Base-by-base conservation (phyloP, 306 rosid species). In the Quercus engelmannii region DNA sequence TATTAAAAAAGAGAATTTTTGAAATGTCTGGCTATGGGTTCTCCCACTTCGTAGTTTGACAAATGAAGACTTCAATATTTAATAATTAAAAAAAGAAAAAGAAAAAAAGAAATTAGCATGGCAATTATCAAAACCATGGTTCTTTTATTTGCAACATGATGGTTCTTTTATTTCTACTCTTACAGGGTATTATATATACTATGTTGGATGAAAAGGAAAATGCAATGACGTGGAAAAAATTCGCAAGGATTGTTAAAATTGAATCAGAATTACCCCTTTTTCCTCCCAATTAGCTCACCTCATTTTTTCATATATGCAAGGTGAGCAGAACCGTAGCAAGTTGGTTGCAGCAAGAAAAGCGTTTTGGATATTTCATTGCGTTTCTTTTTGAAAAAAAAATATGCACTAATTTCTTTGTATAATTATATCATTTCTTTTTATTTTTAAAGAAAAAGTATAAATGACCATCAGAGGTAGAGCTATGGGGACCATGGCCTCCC, bases 111-210 rank as follows among this genome's bases (percentile, higher is more conserved):
- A 38, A 6, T 1, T 41, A 41, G 11, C 46, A 41, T 41, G 54
- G 54, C 54, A 21, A 13, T 58, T 20, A 21, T 58, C 25, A 58
- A 58, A 58, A 10, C 5, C 64, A 10, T 2, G 15, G 23, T 10
- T 8, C 4, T 19, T 3, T 38, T 6, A 21, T 20, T 58, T n/a
- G 17, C 14, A 3, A 21, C 13, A 21, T 21, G 23, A 58, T 9
- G 64, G 28, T 58, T 58, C 65, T 21, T 10, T 8, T 59, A 13
- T 63, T 26, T 18, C 38, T 63, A 28, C 20, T 28, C 5, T 15
- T 74, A n/a, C 73, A 79, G 81, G 88, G 79, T 11, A 71, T 85
- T 4, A 73, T 73, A 33, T 20, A 7, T 26, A 75, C 74, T 1
- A 73, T 76, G 78, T 35, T 25, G 69, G 76, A 54, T 2, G 1